Evolutionary conservation across 768 basidiomycete genomes (phyloP).

Genomic region (Amanita polypyramis): DNA sequence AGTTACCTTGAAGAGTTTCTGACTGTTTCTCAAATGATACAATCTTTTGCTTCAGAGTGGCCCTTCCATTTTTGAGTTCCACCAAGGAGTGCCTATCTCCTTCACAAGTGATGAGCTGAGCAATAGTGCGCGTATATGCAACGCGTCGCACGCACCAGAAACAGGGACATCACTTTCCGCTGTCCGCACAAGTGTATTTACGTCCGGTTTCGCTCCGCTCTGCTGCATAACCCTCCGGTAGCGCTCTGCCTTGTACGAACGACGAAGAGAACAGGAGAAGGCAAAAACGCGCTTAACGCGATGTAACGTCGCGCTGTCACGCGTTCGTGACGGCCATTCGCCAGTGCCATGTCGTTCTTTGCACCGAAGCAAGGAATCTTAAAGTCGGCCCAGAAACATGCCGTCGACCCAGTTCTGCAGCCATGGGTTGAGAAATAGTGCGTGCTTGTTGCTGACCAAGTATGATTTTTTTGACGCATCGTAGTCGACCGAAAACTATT

Average conservation of each 20-base stretch:
- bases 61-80: conserved; percentile 71
- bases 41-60: conserved; percentile 66
- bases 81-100: conserved; percentile 34
- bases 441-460: conserved; percentile 14
- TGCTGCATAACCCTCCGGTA: background rate
- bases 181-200: background rate
- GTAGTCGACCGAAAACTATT: conserved; percentile 92
- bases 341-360: conserved; percentile 80
- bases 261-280: background rate
- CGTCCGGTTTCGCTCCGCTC: background rate
- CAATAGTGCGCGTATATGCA: conserved; percentile 6
- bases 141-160: conserved; percentile 23
- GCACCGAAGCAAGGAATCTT: conserved; percentile 27
- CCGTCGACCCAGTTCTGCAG: conserved; percentile 49
- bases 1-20: conserved; percentile 71
- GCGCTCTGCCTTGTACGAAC: background rate
- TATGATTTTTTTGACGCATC: conserved; percentile 3
- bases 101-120: conserved; percentile 19
- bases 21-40: conserved; percentile 68
- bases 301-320: conserved; percentile 32
- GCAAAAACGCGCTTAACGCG: conserved; percentile 24
- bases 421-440: conserved; percentile 99
- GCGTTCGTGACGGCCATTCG: conserved; percentile 33
- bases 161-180: background rate
- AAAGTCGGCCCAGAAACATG: conserved; percentile 32